Conservation (phyloP, 2,329 filamentous ascomycete species). For the Periconia sp. region DNA sequence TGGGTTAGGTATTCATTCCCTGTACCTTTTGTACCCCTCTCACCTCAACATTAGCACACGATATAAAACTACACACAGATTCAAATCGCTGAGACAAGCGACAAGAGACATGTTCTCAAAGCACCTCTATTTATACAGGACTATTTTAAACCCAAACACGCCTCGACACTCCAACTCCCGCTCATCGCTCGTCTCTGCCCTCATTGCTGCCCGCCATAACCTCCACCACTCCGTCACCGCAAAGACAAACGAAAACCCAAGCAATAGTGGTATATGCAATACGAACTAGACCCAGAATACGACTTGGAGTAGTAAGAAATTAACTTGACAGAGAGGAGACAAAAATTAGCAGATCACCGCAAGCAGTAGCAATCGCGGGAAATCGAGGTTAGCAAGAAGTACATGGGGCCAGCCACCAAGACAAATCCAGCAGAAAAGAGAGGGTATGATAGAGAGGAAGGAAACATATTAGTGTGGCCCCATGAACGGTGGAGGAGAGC, state of each 20-base stretch:
- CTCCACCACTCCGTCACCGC: constrained; percentile 21
- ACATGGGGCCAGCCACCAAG: constrained; percentile 47
- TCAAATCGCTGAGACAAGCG: too few species aligned
- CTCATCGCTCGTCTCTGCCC: constrained; percentile 26
- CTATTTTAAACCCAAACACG: constrained; percentile 26
- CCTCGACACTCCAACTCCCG: constrained; percentile 16
- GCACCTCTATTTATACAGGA: constrained; percentile 35
- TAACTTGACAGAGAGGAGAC: constrained; percentile 26
- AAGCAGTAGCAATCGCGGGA: constrained; percentile 33
- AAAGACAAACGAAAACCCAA: constrained; percentile 33
- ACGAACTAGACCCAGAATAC: constrained; percentile 26
- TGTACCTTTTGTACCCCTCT: too few species aligned
- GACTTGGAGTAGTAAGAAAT: constrained; percentile 19
- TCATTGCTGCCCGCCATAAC: too few species aligned
- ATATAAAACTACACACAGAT: too few species aligned
- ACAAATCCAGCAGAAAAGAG: constrained; percentile 40
- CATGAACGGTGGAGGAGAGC: constrained; percentile 31
- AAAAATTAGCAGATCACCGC: constrained; percentile 11
- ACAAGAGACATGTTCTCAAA: too few species aligned
- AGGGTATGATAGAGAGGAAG: constrained; percentile 43
- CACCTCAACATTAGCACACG: too few species aligned
- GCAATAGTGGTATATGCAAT: constrained; percentile 47
- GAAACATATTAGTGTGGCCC: constrained; percentile 45
- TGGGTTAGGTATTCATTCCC: too few species aligned
- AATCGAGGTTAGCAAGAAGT: constrained; percentile 22